phyloP scores from a whole-genome alignment of 2,329 filamentous ascomycete genomes.

The Beauveria bassiana region DNA sequence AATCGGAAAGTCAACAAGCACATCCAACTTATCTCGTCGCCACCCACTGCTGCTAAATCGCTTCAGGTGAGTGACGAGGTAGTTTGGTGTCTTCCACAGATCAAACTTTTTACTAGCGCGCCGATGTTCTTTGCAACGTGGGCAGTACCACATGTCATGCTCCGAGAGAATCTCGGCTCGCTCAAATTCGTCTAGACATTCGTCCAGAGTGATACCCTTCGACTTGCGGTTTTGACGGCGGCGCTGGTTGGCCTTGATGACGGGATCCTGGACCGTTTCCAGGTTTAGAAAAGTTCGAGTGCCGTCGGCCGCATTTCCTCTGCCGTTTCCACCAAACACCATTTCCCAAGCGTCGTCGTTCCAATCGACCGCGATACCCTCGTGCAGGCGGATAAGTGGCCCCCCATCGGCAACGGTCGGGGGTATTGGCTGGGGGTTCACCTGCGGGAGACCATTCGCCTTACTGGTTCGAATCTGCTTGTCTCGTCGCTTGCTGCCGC shows the following conservation, averaged over 20 bases:
- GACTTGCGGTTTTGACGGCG: conserved; percentile 47
- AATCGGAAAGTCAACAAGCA: conserved; percentile 83
- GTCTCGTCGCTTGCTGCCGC: conserved; percentile 39
- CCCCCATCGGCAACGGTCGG: conserved; percentile 39
- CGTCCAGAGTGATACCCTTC: conserved; percentile 72
- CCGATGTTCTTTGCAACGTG: conserved; percentile 86
- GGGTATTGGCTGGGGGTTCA: conserved; percentile 29
- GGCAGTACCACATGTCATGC: conserved; percentile 96
- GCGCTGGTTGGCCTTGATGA: conserved; percentile 56
- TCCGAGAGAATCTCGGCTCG: conserved; percentile 90
- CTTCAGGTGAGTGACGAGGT: conserved; percentile 91
- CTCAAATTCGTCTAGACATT: conserved; percentile 91
- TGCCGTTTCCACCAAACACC: conserved; percentile 52
- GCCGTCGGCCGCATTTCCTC: conserved; percentile 42
- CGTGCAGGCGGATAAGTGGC: conserved; percentile 68
- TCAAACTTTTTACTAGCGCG: conserved; percentile 95
- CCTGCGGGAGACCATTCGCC: conserved; percentile 22
- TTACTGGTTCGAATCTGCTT: conserved; percentile 33
- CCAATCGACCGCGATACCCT: conserved; percentile 88
- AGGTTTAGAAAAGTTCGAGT: conserved; percentile 47
- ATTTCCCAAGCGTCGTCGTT: conserved; percentile 58
- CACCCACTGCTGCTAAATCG: conserved; percentile 80
- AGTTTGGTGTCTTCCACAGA: conserved; percentile 93
- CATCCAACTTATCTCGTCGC: conserved; percentile 85
- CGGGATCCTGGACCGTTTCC: conserved; percentile 51